Evolutionary conservation across 768 basidiomycete species (phyloP).

Genomic region (Melanogaster broomeanus): DNA sequence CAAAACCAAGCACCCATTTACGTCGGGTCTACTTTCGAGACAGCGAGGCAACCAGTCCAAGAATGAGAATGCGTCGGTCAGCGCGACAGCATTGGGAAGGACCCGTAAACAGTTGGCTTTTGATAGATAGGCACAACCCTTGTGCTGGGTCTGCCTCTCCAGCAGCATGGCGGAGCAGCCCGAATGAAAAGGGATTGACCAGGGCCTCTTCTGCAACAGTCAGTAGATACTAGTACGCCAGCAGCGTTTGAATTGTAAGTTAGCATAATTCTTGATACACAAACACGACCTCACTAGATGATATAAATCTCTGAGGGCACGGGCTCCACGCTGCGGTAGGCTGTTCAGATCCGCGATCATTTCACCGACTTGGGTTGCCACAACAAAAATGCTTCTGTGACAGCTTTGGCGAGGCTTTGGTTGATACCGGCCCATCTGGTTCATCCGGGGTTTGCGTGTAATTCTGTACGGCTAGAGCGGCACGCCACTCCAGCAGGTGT

Average conservation of each 20-base stretch:
- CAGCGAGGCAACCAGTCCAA: too few relatives aligned
- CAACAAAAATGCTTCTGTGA: slow-evolving; percentile 72
- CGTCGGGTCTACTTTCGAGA: too few relatives aligned
- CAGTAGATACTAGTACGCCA: slow-evolving; percentile 53
- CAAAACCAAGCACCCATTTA: too few relatives aligned
- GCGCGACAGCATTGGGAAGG: too few relatives aligned
- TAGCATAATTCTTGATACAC: too few relatives aligned
- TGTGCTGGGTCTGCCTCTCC: slow-evolving; percentile 44
- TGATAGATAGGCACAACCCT: slow-evolving; percentile 51
- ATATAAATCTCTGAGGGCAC: slow-evolving; percentile 22
- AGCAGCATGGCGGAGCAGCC: slow-evolving; percentile 34
- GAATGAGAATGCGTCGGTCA: slow-evolving; percentile 78
- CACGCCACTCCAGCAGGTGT: slow-evolving; percentile 62
- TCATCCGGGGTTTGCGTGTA: slow-evolving; percentile 36
- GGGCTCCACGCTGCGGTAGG: slow-evolving; percentile 16
- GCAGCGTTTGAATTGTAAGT: background rate
- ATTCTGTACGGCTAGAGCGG: too few relatives aligned
- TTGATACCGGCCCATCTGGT: slow-evolving; percentile 55
- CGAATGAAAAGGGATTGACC: slow-evolving; percentile 60
- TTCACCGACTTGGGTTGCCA: slow-evolving; percentile 54
- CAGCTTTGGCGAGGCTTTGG: slow-evolving; percentile 60
- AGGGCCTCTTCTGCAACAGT: slow-evolving; percentile 56
- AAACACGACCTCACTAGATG: slow-evolving; percentile 25
- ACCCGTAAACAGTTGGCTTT: slow-evolving; percentile 49
- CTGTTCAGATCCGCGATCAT: slow-evolving; percentile 40